Base-by-base conservation (phyloP, 805 yeast genomes). In the Peterozyma toletana region DNA sequence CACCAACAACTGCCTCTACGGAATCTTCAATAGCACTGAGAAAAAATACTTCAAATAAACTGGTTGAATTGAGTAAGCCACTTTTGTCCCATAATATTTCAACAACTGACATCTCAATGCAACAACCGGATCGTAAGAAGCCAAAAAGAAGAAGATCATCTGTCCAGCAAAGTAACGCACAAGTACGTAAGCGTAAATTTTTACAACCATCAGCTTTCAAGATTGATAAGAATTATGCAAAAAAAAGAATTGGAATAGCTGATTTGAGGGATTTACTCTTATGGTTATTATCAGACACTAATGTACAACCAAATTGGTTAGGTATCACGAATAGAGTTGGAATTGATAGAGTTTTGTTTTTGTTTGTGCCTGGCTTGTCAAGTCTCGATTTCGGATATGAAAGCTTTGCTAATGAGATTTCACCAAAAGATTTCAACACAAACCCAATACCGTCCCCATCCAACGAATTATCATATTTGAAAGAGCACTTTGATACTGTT, bases 321-420 rank as follows among this genome's bases (percentile, higher is more conserved):
- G 59, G 63, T 14, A 52, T 84, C 5, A 62, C 54, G 2, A 80
- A 83, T 49, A 63, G 75, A 39, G 52, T 57, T 16, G 59, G 67
- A 3, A 63, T 86, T 2, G 57, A 68, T n/a, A 77, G 75, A 46
- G 71, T 82, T 2, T 78, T 84, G 0, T 63, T 78, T 18, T 58
- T 86, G 3, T 64, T 80, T 41, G 73, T 78, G 3, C 87, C 93
- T 0, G 96, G 95, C 0, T 57, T 89, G 11, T 63, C 69, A 11
- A 57, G 66, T 2, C 52, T 58, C 3, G 73, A 74, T 47, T 75
- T 79, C 51, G 72, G 73, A 0, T 46, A 57, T 9, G 44, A 48
- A 29, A 42, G 48, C 13, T 49, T 52, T 14, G 47, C 54, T n/a
- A 42, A 48, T 1, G 42, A 50, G n/a, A 38, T 33, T 2, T n/a